Percentiles rank a stretch among this genome's conserved stretches.
Conservation (phyloP, 805 yeast genomes). For the Cyberlindnera bimundalis region DNA sequence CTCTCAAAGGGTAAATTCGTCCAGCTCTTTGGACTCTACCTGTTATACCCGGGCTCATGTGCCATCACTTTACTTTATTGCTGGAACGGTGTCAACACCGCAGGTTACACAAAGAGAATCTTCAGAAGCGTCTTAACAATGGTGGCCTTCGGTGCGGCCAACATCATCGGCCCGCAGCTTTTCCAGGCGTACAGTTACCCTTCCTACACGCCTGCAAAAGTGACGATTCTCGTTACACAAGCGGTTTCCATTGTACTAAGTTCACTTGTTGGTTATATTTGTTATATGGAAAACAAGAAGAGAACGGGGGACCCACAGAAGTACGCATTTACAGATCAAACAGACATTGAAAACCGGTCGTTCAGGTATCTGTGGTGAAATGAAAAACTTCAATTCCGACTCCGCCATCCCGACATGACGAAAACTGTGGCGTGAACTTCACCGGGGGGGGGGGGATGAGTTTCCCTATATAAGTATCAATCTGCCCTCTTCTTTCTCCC, state of each 20-base stretch:
- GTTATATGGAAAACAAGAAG: slow-evolving; percentile 43
- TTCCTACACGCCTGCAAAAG: slow-evolving; percentile 52
- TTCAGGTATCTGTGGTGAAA: slow-evolving; percentile 39
- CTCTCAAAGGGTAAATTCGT: slow-evolving; percentile 37
- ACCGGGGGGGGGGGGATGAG: too few species aligned
- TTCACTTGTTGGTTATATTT: slow-evolving; percentile 37
- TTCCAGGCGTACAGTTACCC: slow-evolving; percentile 49
- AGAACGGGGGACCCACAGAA: slow-evolving; percentile 26
- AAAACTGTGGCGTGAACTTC: slow-evolving; percentile 8
- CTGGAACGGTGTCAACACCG: slow-evolving; percentile 57
- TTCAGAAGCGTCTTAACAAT: slow-evolving; percentile 48
- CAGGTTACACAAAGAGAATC: slow-evolving; percentile 55
- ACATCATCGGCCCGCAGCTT: slow-evolving; percentile 60
- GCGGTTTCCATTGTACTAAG: slow-evolving; percentile 41
- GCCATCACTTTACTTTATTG: slow-evolving; percentile 52
- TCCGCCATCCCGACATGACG: slow-evolving; percentile 1
- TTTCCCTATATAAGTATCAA: not conserved
- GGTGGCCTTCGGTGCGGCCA: slow-evolving; percentile 51
- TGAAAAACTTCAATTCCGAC: not conserved
- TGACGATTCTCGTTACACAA: slow-evolving; percentile 50
- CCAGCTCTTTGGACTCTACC: slow-evolving; percentile 44
- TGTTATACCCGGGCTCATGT: slow-evolving; percentile 50
- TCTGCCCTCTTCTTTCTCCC: too few species aligned
- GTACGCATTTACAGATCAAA: slow-evolving; percentile 33
- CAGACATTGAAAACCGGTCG: slow-evolving; percentile 46